Percentiles rank a stretch among this genome's conserved stretches.
Conservation (phyloP, 1,139 yeast genomes). For the Diutina ranongensis region DNA sequence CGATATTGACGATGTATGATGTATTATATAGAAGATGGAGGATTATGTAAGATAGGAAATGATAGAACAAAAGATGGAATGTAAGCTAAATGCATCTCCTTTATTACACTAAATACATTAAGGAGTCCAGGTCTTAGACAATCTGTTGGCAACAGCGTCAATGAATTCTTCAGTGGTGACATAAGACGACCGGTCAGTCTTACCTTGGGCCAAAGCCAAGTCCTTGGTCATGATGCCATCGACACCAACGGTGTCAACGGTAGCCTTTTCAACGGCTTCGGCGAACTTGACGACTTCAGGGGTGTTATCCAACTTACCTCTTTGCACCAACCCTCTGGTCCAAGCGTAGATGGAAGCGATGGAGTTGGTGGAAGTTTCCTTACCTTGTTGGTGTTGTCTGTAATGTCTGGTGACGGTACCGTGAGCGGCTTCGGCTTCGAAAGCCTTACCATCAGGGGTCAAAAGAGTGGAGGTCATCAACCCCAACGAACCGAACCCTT, state of each 20-base stretch:
- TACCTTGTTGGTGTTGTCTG: slow-evolving; percentile 90
- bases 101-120: neutral
- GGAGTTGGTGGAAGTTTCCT: slow-evolving; percentile 95
- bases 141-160: slow-evolving; percentile 52
- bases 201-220: slow-evolving; percentile 79
- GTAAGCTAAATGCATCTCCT: too few relatives aligned
- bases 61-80: too few relatives aligned
- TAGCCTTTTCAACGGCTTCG: slow-evolving; percentile 65
- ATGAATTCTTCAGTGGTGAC: slow-evolving; percentile 89
- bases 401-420: slow-evolving; percentile 96
- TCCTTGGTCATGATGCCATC: slow-evolving; percentile 95
- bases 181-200: slow-evolving; percentile 66
- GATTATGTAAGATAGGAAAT: neutral
- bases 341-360: slow-evolving; percentile 97
- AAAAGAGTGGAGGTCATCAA: slow-evolving; percentile 91
- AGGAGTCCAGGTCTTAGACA: slow-evolving; percentile 12
- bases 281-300: slow-evolving; percentile 80
- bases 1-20: too few relatives aligned
- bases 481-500: slow-evolving; percentile 94
- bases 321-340: slow-evolving; percentile 85
- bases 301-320: slow-evolving; percentile 80
- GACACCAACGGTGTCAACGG: slow-evolving; percentile 71
- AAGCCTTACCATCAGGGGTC: slow-evolving; percentile 92
- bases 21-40: neutral
- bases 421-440: slow-evolving; percentile 95